Evolutionary conservation across 768 basidiomycete genomes (phyloP).

Genomic region (Tricholomella constricta): DNA sequence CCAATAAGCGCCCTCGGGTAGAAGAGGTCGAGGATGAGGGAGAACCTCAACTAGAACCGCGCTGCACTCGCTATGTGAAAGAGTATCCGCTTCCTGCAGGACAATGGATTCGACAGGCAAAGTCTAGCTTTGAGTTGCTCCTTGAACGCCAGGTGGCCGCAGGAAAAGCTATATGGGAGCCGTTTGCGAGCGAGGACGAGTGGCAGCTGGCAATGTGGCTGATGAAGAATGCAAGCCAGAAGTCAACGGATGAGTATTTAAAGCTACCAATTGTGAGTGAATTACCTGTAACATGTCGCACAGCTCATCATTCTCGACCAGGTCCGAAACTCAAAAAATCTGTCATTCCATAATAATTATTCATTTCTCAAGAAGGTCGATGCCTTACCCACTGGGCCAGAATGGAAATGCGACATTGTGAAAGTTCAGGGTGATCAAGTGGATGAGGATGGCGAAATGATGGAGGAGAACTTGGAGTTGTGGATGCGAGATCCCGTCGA

Average conservation of each 20-base stretch:
- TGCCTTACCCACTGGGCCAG: constrained; percentile 3
- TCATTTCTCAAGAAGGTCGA: constrained; percentile 13
- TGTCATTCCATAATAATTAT: constrained; percentile 1
- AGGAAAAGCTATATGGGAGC: neutral
- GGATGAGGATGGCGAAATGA: neutral
- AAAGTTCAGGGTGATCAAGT: constrained; percentile 5
- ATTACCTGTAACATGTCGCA: no score
- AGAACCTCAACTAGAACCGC: neutral
- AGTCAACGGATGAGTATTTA: neutral
- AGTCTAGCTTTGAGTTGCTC: neutral
- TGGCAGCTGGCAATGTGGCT: constrained; percentile 4
- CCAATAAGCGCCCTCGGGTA: neutral
- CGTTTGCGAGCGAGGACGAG: neutral
- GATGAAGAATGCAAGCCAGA: neutral
- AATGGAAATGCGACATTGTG: constrained; percentile 15
- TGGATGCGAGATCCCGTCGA: no score
- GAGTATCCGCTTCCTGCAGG: no score
- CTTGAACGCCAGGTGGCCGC: neutral
- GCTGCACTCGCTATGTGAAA: neutral
- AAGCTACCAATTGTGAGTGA: constrained; percentile 4
- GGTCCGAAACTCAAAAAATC: neutral
- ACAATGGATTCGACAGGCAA: neutral
- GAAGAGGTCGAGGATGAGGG: constrained; percentile 1
- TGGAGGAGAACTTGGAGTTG: constrained; percentile 14
- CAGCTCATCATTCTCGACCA: no score